Evolutionary conservation across 2,329 filamentous ascomycete genomes (phyloP), one percentile per base, ranked within the genome.

Genomic region (Hypoxylon sp.): DNA sequence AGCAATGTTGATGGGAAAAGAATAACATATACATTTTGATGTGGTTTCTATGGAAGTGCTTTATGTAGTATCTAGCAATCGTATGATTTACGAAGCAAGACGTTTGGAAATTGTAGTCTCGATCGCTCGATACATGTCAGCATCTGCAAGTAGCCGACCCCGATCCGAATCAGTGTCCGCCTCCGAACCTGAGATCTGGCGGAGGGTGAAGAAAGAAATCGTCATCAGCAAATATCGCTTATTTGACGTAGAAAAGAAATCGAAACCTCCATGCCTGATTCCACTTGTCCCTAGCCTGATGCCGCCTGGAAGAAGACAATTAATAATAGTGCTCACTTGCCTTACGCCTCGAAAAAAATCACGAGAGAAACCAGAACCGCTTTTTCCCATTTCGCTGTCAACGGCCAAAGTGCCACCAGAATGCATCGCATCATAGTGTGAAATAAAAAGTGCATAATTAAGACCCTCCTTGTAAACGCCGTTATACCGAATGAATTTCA

Each of bases 301-400:
- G 37, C 42, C 52, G 21, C 45, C 45, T 20, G 26, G 43, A 46
- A 57, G 13, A 23, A 43, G 54, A 12, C 23, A 51, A 58, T 52
- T 43, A 46, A 42, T 41, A 41, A 45, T 15, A 27, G 31, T 47
- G 46, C 56, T 51, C 56, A 59, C 56, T 59, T 41, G 36, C 56
- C 53, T 32, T 59, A 54, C 56, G 52, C 56, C 56, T 51, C 17
- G 9, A 30, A 29, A 37, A 46, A 21, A 37, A 47, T 37, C 36
- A 49, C 13, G 47, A 25, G 42, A 34, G 45, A 51, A 43, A 29
- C 36, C 26, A 35, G 21, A 48, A 26, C 34, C 41, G 32, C 31
- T 26, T 48, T 55, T 45, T 30, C 11, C 37, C 29, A n/a, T 42
- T 21, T 49, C 17, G 45, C 30, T 20, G 13, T 38, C 32, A 27